Conservation (phyloP, 495 filamentous ascomycete species). For the Gamarada debralockiae region DNA sequence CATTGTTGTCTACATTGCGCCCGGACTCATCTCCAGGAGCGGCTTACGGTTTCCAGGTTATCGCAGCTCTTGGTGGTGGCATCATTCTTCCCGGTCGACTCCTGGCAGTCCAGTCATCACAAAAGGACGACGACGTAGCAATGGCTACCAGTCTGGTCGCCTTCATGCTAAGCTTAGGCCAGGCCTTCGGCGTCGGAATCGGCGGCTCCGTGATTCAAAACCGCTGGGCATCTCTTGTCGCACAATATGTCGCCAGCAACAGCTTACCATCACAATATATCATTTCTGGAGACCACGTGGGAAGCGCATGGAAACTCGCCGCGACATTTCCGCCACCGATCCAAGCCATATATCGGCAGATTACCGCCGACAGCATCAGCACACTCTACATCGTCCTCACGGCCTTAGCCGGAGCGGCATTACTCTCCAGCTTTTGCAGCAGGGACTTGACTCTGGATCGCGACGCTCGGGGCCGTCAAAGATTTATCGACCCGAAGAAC, state of each 20-base stretch:
- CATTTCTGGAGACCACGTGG: not conserved
- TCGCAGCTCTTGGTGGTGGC: slow-evolving; percentile 5
- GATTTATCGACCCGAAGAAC: too few species aligned
- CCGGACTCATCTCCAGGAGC: not conserved
- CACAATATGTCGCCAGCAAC: not conserved
- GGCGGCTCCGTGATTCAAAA: slow-evolving; percentile 10
- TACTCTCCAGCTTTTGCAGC: not conserved
- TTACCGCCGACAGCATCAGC: slow-evolving; percentile 5
- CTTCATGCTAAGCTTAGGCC: slow-evolving; percentile 1
- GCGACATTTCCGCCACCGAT: not conserved
- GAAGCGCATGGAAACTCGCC: not conserved
- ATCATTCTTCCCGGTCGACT: slow-evolving; percentile 6
- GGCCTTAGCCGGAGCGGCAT: not conserved
- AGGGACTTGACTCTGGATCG: slow-evolving; percentile 7
- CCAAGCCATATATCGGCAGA: slow-evolving; percentile 1
- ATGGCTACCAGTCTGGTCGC: slow-evolving; percentile 6
- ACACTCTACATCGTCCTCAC: slow-evolving; percentile 5
- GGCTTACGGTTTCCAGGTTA: slow-evolving; percentile 9
- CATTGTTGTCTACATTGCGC: slow-evolving; percentile 5
- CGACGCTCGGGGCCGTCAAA: slow-evolving; percentile 3
- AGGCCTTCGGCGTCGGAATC: slow-evolving; percentile 12
- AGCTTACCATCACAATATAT: not conserved
- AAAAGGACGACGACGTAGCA: not conserved
- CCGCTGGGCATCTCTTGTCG: slow-evolving; percentile 1
- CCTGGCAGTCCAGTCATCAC: slow-evolving; percentile 4